Base-by-base conservation (phyloP, 1,284 basidiomycete genomes). In the Marasmius fiardii region DNA sequence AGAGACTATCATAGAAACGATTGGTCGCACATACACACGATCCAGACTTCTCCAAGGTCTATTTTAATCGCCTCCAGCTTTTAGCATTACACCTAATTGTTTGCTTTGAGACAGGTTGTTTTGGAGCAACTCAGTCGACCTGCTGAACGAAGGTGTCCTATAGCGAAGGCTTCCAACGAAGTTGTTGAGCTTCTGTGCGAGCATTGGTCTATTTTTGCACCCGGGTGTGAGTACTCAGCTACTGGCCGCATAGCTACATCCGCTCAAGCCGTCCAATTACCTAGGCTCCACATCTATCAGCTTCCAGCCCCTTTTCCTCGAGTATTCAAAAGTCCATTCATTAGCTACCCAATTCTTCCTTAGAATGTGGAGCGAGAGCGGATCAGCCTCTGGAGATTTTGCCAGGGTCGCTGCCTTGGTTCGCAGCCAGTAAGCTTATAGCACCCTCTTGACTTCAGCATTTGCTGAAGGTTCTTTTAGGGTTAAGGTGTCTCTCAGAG, bases 311-410 rank as follows among this genome's bases (percentile, higher is more conserved):
- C 94, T 95, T 74, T 88, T 98, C 69, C 80, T 98, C 58, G 91
- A 92, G 63, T 93, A 95, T 67, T 81, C 83, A 62, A 86, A 84
- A 57, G 86, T 96, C 10, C 95, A 98, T 70, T 76, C 82, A 5
- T 75, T 96, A 3, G 90, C 91, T 1, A 84, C 92, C 26, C 85
- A 85, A 55, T 97, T 98, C 76, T 97, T 97, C 75, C 73, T 95
- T 26, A 83, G 93, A 59, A 96, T 98, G 88, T 98, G 95, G 95
- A 86, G 82, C 64, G 95, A 98, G 70, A 93, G 92, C 61, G 90
- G 90, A 34, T 93, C 95, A 1, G 86, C 88, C 8, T 69, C 71
- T 7, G 85, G 78, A 28, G 93, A 97, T 68, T 95, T 97, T 65
- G 77, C 82, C 35, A 85, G 94, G 14, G 85, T 98, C 8, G 82